Base-by-base conservation (phyloP, 2,329 filamentous ascomycete genomes). In the Exophiala calicioides region DNA sequence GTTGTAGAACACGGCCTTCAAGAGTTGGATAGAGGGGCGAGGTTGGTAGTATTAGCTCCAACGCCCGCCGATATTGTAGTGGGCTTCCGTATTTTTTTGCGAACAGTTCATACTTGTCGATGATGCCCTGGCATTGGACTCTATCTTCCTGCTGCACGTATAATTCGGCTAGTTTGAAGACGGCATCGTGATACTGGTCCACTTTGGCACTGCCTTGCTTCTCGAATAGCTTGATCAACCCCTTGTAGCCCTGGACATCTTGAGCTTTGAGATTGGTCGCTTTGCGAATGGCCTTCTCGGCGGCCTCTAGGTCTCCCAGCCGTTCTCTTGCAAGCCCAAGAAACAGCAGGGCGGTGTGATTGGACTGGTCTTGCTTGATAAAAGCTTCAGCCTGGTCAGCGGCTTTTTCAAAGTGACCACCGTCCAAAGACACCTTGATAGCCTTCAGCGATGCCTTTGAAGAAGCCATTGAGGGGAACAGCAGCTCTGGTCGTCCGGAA, bases 221-320 rank as follows among this genome's bases (percentile, higher is more conserved):
- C 68, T 95, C 88, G 64, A 89, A 96, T 21, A 97, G 69, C 61
- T 84, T 87, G 65, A 93, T 79, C 34, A 98, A 74, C 1, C 93
- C 93, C 64, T 95, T 87, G 89, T 88, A 97, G 56, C 87, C 87
- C 60, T 91, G 86, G n/a, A 81, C 73, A 58, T 96, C 90, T 13
- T 80, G 74, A 1, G 84, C 80, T 55, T 88, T 90, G 52, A 88
- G 72, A 15, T 76, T 74, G 4, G 86, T 80, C 1, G 91, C 93
- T 23, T 79, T 75, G 30, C 78, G 74, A 66, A 97, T 97, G 1
- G 84, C 81, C 24, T 77, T 79, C 58, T 93, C 90, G 0, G 93
- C 84, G 30, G 88, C 85, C 5, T 86, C 81, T 5, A 78, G 69
- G 51, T 82, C 79, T 50, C 81, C 80, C 52, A 85, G 79, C 65